These are phyloP conservation scores for Alnus glutinosa DNA, from an alignment of 306 rosid species.

Conservation along the genomic window DNA sequence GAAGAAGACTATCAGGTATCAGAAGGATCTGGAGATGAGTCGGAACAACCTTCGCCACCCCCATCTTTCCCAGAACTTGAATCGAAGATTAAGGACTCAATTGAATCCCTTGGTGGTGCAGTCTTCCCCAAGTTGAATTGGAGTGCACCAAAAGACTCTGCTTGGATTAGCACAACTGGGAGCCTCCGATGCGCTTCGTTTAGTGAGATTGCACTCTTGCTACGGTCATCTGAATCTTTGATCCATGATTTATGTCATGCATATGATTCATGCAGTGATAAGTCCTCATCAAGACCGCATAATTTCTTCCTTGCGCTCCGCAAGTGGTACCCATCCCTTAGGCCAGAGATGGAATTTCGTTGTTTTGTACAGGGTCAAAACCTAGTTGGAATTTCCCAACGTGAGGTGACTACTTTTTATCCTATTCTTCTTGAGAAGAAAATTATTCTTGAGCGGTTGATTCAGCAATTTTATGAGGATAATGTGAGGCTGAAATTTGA, in stretches of 20 bases:
- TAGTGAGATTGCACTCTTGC: constrained; percentile 70
- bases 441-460: constrained; percentile 29
- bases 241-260: constrained; percentile 81
- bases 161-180: constrained; percentile 70
- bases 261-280: constrained; percentile 70
- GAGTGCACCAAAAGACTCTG: constrained; percentile 88
- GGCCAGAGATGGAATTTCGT: constrained; percentile 78
- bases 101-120: constrained; percentile 68
- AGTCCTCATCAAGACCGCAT: constrained; percentile 48
- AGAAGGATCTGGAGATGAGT: constrained; percentile 65
- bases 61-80: constrained; percentile 84
- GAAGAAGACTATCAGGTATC: constrained; percentile 66
- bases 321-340: constrained; percentile 68
- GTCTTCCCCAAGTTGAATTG: constrained; percentile 82
- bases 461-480: constrained; percentile 44
- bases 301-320: constrained; percentile 71
- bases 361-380: constrained; percentile 54
- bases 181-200: constrained; percentile 59
- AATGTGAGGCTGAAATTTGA: constrained; percentile 46
- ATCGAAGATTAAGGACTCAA: constrained; percentile 59
- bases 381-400: constrained; percentile 67
- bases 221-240: constrained; percentile 74
- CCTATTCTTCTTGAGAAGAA: constrained; percentile 54
- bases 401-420: constrained; percentile 76
- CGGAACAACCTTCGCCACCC: constrained; percentile 46